Base-by-base conservation (phyloP, 2,329 filamentous ascomycete species). In the Diaporthe vexans region DNA sequence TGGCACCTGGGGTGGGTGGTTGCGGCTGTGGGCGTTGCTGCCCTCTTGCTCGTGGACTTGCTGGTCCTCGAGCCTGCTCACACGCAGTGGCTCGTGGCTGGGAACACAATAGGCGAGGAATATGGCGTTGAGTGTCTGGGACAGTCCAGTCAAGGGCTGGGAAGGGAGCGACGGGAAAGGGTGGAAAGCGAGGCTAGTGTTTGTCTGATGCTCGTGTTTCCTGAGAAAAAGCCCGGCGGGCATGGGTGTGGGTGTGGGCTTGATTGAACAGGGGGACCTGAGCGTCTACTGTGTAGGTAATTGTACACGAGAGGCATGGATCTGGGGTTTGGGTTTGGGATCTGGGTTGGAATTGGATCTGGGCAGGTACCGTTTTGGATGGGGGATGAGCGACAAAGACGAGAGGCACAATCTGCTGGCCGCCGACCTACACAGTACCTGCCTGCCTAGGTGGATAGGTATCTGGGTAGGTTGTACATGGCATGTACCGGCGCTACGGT, bases 241-340 rank as follows among this genome's bases (percentile, higher is more conserved):
- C 61, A 51, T 52, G 61, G 61, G 43, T 65, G 61, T 65, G 40
- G 59, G 24, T 33, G 24, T n/a, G 40, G 15, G 15, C 40, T 29
- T 33, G 56, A 37, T 29, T n/a, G 56, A 58, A 58, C 37, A 46
- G 43, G 59, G 59, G 59, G 59, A 54, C 26, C 26, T 57, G 54
- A 51, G 46, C 46, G 46, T 51, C 46, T 24, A n/a, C n/a, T n/a
- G n/a, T n/a, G n/a, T n/a, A 57, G 13, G 46, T 21, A 48, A 21
- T 29, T 24, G 57, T 59, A 15, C 9, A 17, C n/a, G 57, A 26
- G 57, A 40, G 37, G 21, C 59, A 63, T 63, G 59, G 59, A 48
- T 63, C 59, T 63, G 59, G 59, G 61, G 61, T 65, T 65, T 46
- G 43, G 61, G 17, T 24, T 24, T 48, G 43, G 61, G 61, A 65